Evolutionary conservation across 2,329 filamentous ascomycete genomes (phyloP), one percentile per base, ranked within the genome.

Genomic region (Trematosphaeria pertusa): DNA sequence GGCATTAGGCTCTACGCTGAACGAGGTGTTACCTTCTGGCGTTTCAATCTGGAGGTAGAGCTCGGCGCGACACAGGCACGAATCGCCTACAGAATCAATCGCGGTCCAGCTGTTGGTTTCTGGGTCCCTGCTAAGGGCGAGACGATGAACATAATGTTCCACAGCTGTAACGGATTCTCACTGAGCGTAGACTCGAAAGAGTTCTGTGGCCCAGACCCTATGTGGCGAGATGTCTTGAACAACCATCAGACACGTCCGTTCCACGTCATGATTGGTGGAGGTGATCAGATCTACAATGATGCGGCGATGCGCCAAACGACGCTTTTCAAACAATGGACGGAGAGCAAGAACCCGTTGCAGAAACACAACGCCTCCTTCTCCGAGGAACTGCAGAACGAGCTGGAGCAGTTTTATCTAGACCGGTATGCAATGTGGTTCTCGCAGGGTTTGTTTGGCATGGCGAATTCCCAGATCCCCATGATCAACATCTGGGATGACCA

Each of bases 401-500:
- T 99, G 4, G 94, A 99, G 66, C 75, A 74, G 0, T 97, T 95
- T 62, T 99, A 96, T 64, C 80, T 99, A 0, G 83, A 96, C 48
- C 84, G 89, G 15, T 99, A 99, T 64, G 85, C 86, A 50, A 88
- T 87, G 81, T 99, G 94, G 92, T 99, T 97, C 72, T 97, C 92
- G 0, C 92, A 96, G 63, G 94, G 95, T 0, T 76, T 97, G 4
- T 99, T 97, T 64, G 85, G 88, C n/a, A 83, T 99, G 66, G 94
- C 93, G 4, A 92, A 87, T 60, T 88, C 89, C 2, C 93, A 97
- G 69, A 97, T 99, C 35, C 92, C 94, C 7, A 97, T 97, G 92
- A 84, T 99, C 62, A 99, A 99, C 69, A 92, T 99, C 71, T 97
- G 89, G 79, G 93, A 97, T 70, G 94, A 97, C 61, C 94, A 97